Conservation (phyloP, 495 filamentous ascomycete species). For the Hypoxylon intermedium region DNA sequence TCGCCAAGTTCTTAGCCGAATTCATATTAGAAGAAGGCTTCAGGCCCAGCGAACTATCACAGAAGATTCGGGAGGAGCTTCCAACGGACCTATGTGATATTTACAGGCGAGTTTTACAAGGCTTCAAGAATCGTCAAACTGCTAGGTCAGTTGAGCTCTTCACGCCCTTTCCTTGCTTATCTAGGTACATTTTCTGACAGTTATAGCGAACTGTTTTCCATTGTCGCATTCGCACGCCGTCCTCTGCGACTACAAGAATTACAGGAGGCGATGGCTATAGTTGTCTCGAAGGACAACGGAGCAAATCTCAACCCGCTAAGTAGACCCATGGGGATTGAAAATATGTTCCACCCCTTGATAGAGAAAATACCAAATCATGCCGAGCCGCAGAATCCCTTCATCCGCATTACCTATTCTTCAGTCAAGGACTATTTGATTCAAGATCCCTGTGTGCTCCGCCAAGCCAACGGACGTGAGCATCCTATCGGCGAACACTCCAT, state of each 20-base stretch:
- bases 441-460: background rate
- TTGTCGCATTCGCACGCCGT: conserved; percentile 1
- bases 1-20: background rate
- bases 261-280: conserved; percentile 1
- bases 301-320: background rate
- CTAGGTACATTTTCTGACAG: background rate
- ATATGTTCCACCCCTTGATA: background rate
- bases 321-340: background rate
- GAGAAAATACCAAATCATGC: background rate
- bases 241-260: background rate
- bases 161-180: background rate
- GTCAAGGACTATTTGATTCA: conserved; percentile 1
- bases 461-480: background rate
- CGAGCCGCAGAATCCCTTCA: background rate
- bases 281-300: background rate
- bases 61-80: background rate
- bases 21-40: background rate
- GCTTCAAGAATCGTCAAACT: background rate
- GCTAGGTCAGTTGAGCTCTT: conserved; percentile 2
- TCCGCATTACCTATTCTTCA: background rate
- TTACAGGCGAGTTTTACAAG: background rate
- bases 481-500: conserved; percentile 2
- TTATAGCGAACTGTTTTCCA: conserved; percentile 1
- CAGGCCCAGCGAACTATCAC: background rate
- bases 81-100: background rate